Evolutionary conservation across 2,329 filamentous ascomycete genomes (phyloP).

Genomic region (Ophiobolus disseminans): DNA sequence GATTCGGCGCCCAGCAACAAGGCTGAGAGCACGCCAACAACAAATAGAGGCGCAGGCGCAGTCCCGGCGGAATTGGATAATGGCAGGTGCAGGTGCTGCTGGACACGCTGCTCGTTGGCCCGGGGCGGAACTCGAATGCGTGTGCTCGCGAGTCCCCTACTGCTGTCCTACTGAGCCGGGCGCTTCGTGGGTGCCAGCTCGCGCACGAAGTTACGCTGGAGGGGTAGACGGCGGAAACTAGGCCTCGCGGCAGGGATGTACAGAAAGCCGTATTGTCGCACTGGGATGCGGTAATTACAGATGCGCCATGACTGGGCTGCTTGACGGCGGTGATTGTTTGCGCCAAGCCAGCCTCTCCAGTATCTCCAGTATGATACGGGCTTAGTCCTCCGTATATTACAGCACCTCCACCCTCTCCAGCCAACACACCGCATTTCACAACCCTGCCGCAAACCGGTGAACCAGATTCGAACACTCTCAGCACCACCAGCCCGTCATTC

Average conservation of each 20-base stretch:
- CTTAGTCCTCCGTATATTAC: no score
- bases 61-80: no score
- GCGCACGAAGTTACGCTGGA: constrained; percentile 3
- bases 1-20: constrained; percentile 36
- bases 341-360: no score
- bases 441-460: constrained; percentile 8
- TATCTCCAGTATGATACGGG: no score
- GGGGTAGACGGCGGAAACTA: constrained; percentile 18
- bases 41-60: constrained; percentile 15
- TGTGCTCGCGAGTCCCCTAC: constrained; percentile 5
- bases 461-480: no score
- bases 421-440: no score
- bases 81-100: no score
- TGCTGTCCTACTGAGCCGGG: constrained; percentile 2
- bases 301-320: no score
- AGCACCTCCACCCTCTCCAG: no score
- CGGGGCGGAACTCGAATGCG: constrained; percentile 2
- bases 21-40: constrained; percentile 21
- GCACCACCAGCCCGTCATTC: neutral
- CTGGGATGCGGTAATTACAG: constrained; percentile 1
- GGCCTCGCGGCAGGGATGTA: neutral
- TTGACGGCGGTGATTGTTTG: no score
- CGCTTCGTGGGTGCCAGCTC: constrained; percentile 5
- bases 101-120: neutral
- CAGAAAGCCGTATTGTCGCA: neutral